Conservation (phyloP, 2,329 filamentous ascomycete species). For the Monilinia polystroma region DNA sequence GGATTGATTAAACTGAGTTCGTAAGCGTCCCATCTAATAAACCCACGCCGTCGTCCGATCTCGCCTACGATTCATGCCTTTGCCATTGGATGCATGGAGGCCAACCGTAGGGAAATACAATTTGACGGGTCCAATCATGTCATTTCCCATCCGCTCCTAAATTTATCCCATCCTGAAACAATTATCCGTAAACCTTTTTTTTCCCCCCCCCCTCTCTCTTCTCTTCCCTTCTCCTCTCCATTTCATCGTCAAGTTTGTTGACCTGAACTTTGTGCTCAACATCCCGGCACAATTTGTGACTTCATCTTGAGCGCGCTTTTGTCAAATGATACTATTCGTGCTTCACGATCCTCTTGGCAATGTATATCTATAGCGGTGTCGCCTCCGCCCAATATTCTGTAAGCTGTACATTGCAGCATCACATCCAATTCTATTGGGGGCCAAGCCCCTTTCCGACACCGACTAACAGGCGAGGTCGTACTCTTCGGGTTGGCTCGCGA, state of each 20-base stretch:
- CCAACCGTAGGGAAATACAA: constrained; percentile 2
- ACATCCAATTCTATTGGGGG: neutral
- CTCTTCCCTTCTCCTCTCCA: no score
- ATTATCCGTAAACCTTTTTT: neutral
- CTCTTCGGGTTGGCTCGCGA: neutral
- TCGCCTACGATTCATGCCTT: constrained; percentile 11
- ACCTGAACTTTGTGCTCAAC: no score
- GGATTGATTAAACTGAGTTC: constrained; percentile 13
- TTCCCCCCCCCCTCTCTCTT: neutral
- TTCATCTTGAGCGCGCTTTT: no score
- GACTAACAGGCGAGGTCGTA: constrained; percentile 4
- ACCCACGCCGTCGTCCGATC: neutral
- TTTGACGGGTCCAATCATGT: constrained; percentile 15
- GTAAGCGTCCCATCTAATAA: constrained; percentile 17
- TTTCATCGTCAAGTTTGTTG: no score
- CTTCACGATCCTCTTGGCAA: constrained; percentile 1
- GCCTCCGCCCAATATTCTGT: neutral
- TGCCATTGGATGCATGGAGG: neutral
- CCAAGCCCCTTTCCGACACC: constrained; percentile 17
- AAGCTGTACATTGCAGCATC: neutral
- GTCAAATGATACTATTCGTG: constrained; percentile 14
- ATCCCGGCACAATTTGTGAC: no score
- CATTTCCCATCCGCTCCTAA: neutral
- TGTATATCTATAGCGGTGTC: neutral
- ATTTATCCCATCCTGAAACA: constrained; percentile 1